Conservation (phyloP, 768 basidiomycete species). For the Boletales sp. region DNA sequence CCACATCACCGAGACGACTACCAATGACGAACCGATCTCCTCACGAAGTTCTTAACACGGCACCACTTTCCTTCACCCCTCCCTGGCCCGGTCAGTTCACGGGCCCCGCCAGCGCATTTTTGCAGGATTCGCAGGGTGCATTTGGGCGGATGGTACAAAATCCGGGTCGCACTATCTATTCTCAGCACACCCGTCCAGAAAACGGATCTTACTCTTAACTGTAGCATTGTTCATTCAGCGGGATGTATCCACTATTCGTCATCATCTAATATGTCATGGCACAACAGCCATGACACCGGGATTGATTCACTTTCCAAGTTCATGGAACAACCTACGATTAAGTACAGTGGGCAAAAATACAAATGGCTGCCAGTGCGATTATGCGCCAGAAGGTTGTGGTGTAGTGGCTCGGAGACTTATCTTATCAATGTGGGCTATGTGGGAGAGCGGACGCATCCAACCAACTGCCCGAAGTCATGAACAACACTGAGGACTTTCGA, state of each 20-base stretch:
- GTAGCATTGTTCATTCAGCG: conserved; percentile 5
- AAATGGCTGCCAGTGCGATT: no score
- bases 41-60: conserved; percentile 19
- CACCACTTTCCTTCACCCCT: conserved; percentile 21
- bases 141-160: conserved; percentile 44
- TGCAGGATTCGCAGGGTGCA: conserved; percentile 39
- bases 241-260: conserved; percentile 19
- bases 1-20: conserved; percentile 22
- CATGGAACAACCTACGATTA: background rate
- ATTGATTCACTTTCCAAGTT: background rate
- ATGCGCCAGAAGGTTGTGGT: background rate
- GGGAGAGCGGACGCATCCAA: no score
- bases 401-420: no score
- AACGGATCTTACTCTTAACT: conserved; percentile 25
- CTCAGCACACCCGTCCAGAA: conserved; percentile 43
- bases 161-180: conserved; percentile 63
- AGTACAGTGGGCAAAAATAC: no score
- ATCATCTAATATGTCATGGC: conserved; percentile 16
- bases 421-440: no score
- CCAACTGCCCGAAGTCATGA: no score
- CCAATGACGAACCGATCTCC: conserved; percentile 12
- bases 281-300: background rate
- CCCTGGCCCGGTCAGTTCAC: conserved; percentile 39
- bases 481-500: conserved; percentile 1
- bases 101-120: conserved; percentile 49